phyloP scores from a whole-genome alignment of 768 basidiomycete species.

The Termitomyces sp. region DNA sequence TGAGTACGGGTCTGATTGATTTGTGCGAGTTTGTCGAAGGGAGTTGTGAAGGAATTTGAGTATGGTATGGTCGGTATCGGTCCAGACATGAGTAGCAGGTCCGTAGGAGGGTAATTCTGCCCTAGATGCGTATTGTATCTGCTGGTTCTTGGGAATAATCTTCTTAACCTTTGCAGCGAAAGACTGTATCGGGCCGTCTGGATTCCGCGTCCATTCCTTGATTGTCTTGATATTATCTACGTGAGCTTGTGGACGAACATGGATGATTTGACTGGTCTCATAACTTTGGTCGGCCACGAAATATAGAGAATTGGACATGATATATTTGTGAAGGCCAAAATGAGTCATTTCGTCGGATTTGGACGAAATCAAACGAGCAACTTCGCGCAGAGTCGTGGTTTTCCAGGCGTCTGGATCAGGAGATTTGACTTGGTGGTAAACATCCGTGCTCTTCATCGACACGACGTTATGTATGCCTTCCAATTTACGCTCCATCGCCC shows the following conservation, averaged over 20 bases:
- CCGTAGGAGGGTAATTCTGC: conserved; percentile 28
- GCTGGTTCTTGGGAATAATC: conserved; percentile 36
- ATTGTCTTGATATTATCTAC: conserved; percentile 51
- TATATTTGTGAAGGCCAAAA: conserved; percentile 60
- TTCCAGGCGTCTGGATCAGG: conserved; percentile 52
- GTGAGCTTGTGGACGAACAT: conserved; percentile 61
- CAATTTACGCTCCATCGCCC: conserved; percentile 47
- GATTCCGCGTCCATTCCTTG: conserved; percentile 42
- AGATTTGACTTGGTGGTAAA: conserved; percentile 48
- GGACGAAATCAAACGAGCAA: conserved; percentile 42
- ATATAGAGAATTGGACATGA: conserved; percentile 52
- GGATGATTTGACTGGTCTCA: conserved; percentile 48
- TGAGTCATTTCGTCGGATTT: conserved; percentile 32
- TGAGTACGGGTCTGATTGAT: conserved; percentile 64
- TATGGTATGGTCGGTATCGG: conserved; percentile 52
- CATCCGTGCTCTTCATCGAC: conserved; percentile 26
- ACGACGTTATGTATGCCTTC: conserved; percentile 38
- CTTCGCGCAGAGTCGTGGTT: conserved; percentile 52
- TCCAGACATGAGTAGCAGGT: conserved; percentile 40
- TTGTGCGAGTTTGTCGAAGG: conserved; percentile 43
- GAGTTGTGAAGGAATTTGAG: conserved; percentile 58
- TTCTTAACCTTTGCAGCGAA: conserved; percentile 53
- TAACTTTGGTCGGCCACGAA: conserved; percentile 56
- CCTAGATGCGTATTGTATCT: conserved; percentile 28
- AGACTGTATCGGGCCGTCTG: conserved; percentile 36